Base-by-base conservation (phyloP, 2,329 filamentous ascomycete species). In the Amesomyces nigricolor region DNA sequence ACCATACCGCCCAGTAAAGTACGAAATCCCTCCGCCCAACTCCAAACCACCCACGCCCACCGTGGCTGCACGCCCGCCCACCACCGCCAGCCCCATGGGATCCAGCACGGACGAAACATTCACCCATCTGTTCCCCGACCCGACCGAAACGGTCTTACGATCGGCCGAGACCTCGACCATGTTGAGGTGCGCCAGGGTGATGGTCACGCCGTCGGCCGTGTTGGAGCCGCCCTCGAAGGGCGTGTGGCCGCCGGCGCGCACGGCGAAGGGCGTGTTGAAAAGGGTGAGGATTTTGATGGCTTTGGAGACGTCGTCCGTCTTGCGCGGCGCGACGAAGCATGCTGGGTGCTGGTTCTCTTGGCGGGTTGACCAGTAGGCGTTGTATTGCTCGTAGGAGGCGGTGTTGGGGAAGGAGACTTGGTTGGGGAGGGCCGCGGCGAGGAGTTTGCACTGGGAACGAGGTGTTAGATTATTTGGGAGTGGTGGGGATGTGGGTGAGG, bases 181-280 rank as follows among this genome's bases (percentile, higher is more conserved):
- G 51, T 73, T 71, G 9, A 81, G 66, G 4, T 63, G 61, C 8
- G 66, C 64, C n/a, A 80, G 63, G 56, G 76, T 73, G 50, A 81
- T 66, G 3, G 72, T 71, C 4, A 78, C 64, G 13, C 75, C 59
- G 9, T 32, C 71, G 13, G 66, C 61, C 54, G 71, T 70, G 61
- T 71, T 81, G 6, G 75, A 74, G 1, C 70, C 69, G 4, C 71
- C 72, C 0, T 71, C 65, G 56, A 75, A 77, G 2, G 74, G 68
- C 2, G 72, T 73, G 65, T 82, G 79, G 0, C 80, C 79, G n/a
- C 79, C 78, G 44, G 72, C 49, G 38, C 76, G 76, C 56, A 78
- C 71, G 2, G 78, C 73, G 65, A 83, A 82, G 60, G 63, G 50
- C 57, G 61, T 29, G 53, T 51, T 13, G 45, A 47, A 19, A 16